Conservation (phyloP, 2,329 filamentous ascomycete genomes). For the Sclerotinia glacialis region DNA sequence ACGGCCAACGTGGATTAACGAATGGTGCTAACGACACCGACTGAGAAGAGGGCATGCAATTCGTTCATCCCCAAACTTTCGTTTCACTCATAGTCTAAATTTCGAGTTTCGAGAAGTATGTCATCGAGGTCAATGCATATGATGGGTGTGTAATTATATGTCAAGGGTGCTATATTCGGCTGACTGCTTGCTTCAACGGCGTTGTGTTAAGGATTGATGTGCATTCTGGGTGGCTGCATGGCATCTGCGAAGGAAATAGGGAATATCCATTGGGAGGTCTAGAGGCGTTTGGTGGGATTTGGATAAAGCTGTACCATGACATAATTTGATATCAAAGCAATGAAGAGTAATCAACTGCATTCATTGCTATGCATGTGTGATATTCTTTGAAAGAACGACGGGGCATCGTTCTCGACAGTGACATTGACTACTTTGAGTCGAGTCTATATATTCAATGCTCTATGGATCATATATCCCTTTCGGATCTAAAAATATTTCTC, state of each 20-base stretch:
- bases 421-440: not conserved
- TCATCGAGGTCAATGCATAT: slow-evolving; percentile 23
- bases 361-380: not conserved
- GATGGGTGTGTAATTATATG: slow-evolving; percentile 23
- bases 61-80: slow-evolving; percentile 7
- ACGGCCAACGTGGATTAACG: slow-evolving; percentile 22
- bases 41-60: slow-evolving; percentile 1
- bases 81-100: not conserved
- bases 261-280: not conserved
- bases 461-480: not conserved
- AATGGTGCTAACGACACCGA: slow-evolving; percentile 13
- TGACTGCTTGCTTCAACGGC: slow-evolving; percentile 24
- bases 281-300: slow-evolving; percentile 7
- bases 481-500: not conserved
- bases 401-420: not conserved
- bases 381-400: not conserved
- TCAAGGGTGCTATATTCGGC: slow-evolving; percentile 24
- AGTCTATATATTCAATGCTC: not conserved
- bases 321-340: slow-evolving; percentile 14
- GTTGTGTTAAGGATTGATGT: slow-evolving; percentile 24
- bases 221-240: slow-evolving; percentile 26
- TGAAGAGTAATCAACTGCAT: not conserved
- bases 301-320: slow-evolving; percentile 10
- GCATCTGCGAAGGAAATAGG: slow-evolving; percentile 22
- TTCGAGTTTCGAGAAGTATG: slow-evolving; percentile 15